phyloP scores from a whole-genome alignment of 441 rosid species.

The Metrosideros polymorpha region DNA sequence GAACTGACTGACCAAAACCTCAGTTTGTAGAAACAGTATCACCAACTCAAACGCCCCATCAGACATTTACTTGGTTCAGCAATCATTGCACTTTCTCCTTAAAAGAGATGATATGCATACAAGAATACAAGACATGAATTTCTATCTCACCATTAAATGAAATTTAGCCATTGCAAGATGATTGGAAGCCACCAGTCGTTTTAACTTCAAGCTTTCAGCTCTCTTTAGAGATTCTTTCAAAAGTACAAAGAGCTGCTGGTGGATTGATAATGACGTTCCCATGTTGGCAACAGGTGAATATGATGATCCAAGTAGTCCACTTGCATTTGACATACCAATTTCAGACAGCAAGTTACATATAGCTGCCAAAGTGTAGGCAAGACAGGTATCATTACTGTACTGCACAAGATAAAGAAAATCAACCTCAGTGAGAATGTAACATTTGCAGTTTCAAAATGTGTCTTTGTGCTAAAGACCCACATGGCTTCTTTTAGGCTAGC shows the following conservation, averaged over 20 bases:
- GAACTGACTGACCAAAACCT: not conserved
- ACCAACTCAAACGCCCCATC: not conserved
- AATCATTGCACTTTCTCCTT: not conserved
- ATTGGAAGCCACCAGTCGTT: constrained; percentile 77
- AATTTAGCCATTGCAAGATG: constrained; percentile 96
- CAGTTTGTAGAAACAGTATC: not conserved
- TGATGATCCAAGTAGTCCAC: constrained; percentile 72
- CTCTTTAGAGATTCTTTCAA: constrained; percentile 72
- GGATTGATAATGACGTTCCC: constrained; percentile 64
- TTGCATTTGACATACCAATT: constrained; percentile 63
- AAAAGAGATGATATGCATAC: not conserved
- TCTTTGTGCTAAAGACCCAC: not conserved
- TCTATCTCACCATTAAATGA: constrained; percentile 62
- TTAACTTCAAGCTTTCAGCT: constrained; percentile 82
- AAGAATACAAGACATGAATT: not conserved
- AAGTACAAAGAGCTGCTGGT: constrained; percentile 82
- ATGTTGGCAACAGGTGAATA: constrained; percentile 56
- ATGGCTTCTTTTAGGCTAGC: not conserved
- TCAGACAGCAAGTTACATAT: constrained; percentile 88
- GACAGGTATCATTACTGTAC: constrained; percentile 88
- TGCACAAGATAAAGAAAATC: constrained; percentile 34
- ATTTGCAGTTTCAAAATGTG: not conserved
- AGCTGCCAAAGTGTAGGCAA: constrained; percentile 88
- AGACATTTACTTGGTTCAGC: not conserved
- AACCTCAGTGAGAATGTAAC: not conserved